phyloP scores from a whole-genome alignment of 192 early-diverging fungal genomes.

The Hyaloraphidium curvatum region DNA sequence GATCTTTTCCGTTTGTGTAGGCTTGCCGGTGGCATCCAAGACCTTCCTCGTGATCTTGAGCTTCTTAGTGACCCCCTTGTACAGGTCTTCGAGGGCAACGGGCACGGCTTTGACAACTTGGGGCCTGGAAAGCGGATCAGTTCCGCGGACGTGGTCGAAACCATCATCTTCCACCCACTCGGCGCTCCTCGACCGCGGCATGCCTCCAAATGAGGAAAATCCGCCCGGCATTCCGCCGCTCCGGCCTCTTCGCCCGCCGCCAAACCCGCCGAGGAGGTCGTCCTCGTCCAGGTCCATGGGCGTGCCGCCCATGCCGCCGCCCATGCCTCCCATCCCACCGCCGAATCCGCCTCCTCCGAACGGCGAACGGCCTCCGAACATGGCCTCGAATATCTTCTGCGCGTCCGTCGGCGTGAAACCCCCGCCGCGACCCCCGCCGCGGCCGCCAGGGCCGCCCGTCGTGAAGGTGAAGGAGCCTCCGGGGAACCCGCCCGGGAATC shows the following conservation, averaged over 20 bases:
- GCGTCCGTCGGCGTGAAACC: constrained; percentile 64
- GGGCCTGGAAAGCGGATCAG: neutral
- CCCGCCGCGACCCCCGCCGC: constrained; percentile 21
- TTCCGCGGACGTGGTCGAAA: neutral
- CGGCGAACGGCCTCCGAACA: constrained; percentile 25
- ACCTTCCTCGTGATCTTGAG: constrained; percentile 74
- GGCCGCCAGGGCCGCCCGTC: constrained; percentile 19
- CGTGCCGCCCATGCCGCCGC: constrained; percentile 15
- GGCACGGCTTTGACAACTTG: constrained; percentile 30
- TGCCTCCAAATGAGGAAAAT: constrained; percentile 9
- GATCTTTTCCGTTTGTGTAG: constrained; percentile 48
- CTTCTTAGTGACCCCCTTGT: constrained; percentile 71
- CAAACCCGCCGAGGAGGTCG: constrained; percentile 19
- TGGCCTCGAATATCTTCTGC: constrained; percentile 75
- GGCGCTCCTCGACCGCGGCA: constrained; percentile 8
- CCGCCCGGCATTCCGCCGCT: neutral
- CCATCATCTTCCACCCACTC: constrained; percentile 11
- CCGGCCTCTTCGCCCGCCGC: constrained; percentile 10
- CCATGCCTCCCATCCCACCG: constrained; percentile 16
- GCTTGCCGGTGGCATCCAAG: constrained; percentile 19
- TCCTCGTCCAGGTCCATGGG: constrained; percentile 25
- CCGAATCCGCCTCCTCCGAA: constrained; percentile 15
- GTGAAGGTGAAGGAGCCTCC: constrained; percentile 41
- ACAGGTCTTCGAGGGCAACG: constrained; percentile 77
- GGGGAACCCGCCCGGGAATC: constrained; percentile 22